phyloP scores from a whole-genome alignment of 2,329 filamentous ascomycete genomes.

The Westerdykella sp. region DNA sequence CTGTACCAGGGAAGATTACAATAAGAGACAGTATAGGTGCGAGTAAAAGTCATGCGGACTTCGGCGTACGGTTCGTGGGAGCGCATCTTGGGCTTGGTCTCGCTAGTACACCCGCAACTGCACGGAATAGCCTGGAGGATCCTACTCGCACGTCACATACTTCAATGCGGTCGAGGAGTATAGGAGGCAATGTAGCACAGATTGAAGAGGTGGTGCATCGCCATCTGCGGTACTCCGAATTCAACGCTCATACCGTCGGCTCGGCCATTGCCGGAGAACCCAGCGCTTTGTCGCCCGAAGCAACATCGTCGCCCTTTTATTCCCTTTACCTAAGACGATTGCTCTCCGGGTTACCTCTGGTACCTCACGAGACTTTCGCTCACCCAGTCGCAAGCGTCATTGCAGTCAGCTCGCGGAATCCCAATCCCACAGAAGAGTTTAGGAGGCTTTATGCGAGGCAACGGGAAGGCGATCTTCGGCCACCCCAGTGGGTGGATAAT shows the following conservation, averaged over 20 bases:
- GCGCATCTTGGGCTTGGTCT: conserved; percentile 52
- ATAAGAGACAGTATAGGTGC: conserved; percentile 85
- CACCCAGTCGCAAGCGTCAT: conserved; percentile 94
- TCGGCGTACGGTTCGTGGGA: conserved; percentile 75
- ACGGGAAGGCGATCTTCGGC: conserved; percentile 64
- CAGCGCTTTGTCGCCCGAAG: conserved; percentile 39
- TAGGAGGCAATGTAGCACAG: conserved; percentile 54
- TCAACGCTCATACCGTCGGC: conserved; percentile 33
- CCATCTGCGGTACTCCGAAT: conserved; percentile 70
- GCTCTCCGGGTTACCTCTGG: conserved; percentile 69
- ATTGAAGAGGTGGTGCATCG: conserved; percentile 76
- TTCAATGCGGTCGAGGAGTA: conserved; percentile 34
- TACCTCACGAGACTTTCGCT: conserved; percentile 85
- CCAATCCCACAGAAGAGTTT: conserved; percentile 78
- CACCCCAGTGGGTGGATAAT: conserved; percentile 81
- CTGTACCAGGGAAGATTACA: conserved; percentile 77
- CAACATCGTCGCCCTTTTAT: conserved; percentile 66
- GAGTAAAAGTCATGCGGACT: conserved; percentile 81
- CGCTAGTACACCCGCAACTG: conserved; percentile 31
- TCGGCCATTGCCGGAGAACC: conserved; percentile 11
- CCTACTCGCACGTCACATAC: conserved; percentile 17
- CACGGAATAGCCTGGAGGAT: conserved; percentile 18
- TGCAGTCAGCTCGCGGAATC: conserved; percentile 84
- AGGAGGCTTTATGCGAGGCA: conserved; percentile 77
- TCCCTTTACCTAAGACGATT: conserved; percentile 76